phyloP scores from a whole-genome alignment of 2,329 filamentous ascomycete genomes.

The Fusarium brevicatenulatum region DNA sequence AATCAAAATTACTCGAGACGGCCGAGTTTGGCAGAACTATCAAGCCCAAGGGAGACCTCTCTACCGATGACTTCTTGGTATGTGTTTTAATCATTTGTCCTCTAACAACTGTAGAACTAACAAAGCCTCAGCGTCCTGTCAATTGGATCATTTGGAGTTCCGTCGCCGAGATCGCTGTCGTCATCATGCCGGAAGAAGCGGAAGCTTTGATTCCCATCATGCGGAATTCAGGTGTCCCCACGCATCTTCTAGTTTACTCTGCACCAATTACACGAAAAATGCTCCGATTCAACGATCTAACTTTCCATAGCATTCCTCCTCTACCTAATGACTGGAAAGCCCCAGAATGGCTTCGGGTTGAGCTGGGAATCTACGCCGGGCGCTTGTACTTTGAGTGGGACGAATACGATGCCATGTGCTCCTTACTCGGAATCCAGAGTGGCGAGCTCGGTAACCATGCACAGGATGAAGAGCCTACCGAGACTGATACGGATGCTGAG shows the following conservation, averaged over 20 bases:
- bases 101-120: slow-evolving; percentile 2
- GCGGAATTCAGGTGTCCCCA: slow-evolving; percentile 23
- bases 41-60: slow-evolving; percentile 34
- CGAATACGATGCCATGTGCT: slow-evolving; percentile 54
- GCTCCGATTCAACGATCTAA: slow-evolving; percentile 66
- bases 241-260: slow-evolving; percentile 63
- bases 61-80: slow-evolving; percentile 40
- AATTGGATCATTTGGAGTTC: slow-evolving; percentile 70
- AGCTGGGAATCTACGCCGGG: slow-evolving; percentile 69
- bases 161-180: slow-evolving; percentile 57
- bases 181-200: slow-evolving; percentile 71
- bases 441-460: background rate
- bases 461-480: background rate
- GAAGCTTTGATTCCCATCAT: slow-evolving; percentile 62
- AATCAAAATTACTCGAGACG: slow-evolving; percentile 47
- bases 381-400: slow-evolving; percentile 67
- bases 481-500: background rate
- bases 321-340: slow-evolving; percentile 57
- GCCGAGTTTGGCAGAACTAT: slow-evolving; percentile 39
- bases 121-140: slow-evolving; percentile 54
- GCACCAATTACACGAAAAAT: slow-evolving; percentile 61
- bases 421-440: slow-evolving; percentile 47
- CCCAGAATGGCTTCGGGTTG: slow-evolving; percentile 64
- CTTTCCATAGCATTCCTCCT: slow-evolving; percentile 62
- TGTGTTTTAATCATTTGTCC: background rate